phyloP scores from a whole-genome alignment of 352 stramenopile genomes.

The Phytopythium kandeliae region DNA sequence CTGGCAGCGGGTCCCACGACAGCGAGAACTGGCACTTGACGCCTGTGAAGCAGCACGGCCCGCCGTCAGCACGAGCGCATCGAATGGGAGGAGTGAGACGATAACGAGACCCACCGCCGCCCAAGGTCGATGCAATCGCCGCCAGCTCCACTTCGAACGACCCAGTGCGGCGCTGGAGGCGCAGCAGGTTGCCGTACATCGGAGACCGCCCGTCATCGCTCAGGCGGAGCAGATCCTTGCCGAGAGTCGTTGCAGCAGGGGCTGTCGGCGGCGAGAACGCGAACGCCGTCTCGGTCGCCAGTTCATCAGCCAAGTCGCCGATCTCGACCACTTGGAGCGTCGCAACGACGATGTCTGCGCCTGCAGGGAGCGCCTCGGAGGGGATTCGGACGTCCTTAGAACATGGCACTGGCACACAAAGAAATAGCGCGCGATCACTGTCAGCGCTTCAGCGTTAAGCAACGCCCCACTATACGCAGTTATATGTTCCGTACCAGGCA shows the following conservation, averaged over 20 bases:
- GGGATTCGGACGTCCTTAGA: conserved; percentile 53
- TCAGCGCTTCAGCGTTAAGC: too few species aligned
- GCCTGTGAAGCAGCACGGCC: conserved; percentile 16
- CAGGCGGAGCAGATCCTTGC: conserved; percentile 41
- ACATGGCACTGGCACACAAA: conserved; percentile 30
- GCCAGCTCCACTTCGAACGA: conserved; percentile 47
- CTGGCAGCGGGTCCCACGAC: conserved; percentile 35
- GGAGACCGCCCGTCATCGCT: conserved; percentile 24
- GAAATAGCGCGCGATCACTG: too few species aligned
- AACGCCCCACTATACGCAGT: too few species aligned
- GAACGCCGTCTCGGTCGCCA: conserved; percentile 27
- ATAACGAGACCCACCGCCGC: conserved; percentile 41
- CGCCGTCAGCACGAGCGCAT: not conserved
- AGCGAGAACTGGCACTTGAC: conserved; percentile 53
- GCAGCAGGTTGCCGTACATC: conserved; percentile 62
- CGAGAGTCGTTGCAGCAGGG: conserved; percentile 12
- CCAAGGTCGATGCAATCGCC: conserved; percentile 30
- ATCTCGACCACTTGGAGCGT: conserved; percentile 66
- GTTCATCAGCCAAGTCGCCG: conserved; percentile 31
- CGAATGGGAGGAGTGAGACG: too few species aligned
- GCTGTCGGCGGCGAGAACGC: conserved; percentile 25
- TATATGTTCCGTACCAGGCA: conserved; percentile 44
- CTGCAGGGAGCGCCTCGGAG: conserved; percentile 29
- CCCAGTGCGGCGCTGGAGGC: conserved; percentile 43
- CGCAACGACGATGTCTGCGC: conserved; percentile 42